Evolutionary conservation across 345 rosid species (phyloP), one percentile per base, ranked within the genome.

Genomic region (Hibiscus syriacus): DNA sequence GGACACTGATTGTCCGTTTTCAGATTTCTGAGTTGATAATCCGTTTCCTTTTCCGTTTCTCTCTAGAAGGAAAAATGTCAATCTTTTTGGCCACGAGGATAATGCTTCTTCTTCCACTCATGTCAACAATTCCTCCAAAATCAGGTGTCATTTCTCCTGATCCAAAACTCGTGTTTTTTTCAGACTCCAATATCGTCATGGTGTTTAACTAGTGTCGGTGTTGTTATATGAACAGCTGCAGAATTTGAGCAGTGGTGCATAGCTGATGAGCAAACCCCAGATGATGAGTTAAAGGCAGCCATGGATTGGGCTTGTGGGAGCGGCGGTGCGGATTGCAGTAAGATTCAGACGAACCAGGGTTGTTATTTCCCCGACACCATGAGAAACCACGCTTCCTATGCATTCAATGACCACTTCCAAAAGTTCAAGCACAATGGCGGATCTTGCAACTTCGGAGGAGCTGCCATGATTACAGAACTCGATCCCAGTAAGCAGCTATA

Each of bases 391-490:
- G 90, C 86, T 49, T 87, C 97, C 6, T 90, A 72, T 76, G 96
- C 92, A 55, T 90, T 87, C 83, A 88, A 93, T 72, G 77, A 54
- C 81, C 88, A 88, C 70, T 93, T 78, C 81, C 92, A 87, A 75
- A 81, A 63, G 64, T 75, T 73, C 73, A 88, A 86, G 79, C 66
- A 73, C 70, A 79, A 69, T 14, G 92, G 94, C 25, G 94, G 92
- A 58, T 84, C 92, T 72, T 87, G 98, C 80, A 77, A 74, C 85
- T 90, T 90, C 83, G 87, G 41, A 53, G 92, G 94, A 26, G 90
- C 97, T 64, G 10, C 11, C 6, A 25, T 69, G 23, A 49, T 27
- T 17, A 27, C 68, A 27, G 55, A 49, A 65, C 43, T 46, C 0
- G 68, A 49, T 65, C 68, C 68, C 3, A 65, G 53, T 63, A 41